Evolutionary conservation across 345 rosid species (phyloP).

Genomic region (Dipteronia sinensis): DNA sequence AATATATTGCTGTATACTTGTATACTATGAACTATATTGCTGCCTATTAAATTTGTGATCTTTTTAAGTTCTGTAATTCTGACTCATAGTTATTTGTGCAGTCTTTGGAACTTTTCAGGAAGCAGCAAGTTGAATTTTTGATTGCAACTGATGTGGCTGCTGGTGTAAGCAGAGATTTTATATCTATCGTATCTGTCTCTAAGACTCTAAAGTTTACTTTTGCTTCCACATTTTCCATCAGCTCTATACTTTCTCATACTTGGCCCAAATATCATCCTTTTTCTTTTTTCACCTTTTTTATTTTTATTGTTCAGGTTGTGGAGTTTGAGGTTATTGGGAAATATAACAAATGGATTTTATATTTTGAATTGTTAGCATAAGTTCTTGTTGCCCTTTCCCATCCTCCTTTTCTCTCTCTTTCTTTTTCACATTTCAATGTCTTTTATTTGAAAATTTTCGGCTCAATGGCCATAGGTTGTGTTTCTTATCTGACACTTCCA

Average conservation of each 20-base stretch:
- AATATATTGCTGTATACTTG: background rate
- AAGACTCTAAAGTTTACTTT: background rate
- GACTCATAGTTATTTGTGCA: constrained; percentile 32
- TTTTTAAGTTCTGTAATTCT: constrained; percentile 12
- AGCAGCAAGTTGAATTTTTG: constrained; percentile 87
- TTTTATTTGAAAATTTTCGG: background rate
- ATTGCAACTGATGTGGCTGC: constrained; percentile 98
- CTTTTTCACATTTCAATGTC: background rate
- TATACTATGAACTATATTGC: background rate
- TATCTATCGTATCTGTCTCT: background rate
- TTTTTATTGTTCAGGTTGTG: background rate
- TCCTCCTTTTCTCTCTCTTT: background rate
- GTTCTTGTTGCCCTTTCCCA: background rate
- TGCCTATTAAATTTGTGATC: background rate
- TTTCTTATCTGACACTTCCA: constrained; percentile 15
- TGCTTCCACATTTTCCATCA: background rate
- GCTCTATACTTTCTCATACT: constrained; percentile 7
- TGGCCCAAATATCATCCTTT: background rate
- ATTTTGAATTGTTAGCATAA: background rate
- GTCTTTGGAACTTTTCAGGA: constrained; percentile 96
- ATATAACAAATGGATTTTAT: background rate
- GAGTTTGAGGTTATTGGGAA: background rate
- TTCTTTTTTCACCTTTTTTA: background rate
- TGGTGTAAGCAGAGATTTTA: constrained; percentile 60
- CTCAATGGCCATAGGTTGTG: background rate